These are phyloP conservation scores for Globisporangium irregulare DNA, from an alignment of 352 stramenopile genomes.

Conservation along the genomic window DNA sequence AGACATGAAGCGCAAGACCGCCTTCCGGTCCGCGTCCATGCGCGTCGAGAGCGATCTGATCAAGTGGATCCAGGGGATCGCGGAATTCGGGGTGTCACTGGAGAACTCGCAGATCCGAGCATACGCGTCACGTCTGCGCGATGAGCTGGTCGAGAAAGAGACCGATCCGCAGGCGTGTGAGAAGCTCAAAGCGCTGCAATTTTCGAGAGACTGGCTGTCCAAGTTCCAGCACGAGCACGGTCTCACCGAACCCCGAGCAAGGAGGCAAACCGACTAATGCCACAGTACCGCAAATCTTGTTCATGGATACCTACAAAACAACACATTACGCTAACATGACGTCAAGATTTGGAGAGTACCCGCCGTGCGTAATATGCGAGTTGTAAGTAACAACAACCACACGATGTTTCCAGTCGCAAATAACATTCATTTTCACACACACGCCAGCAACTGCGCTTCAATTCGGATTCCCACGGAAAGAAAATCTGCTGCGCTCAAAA, in stretches of 20 bases:
- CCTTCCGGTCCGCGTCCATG: conserved; percentile 3
- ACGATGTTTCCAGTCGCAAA: background rate
- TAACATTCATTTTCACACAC: background rate
- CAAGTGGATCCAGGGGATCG: conserved; percentile 5
- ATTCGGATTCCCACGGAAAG: background rate
- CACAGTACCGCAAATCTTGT: background rate
- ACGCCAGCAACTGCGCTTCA: too few species aligned
- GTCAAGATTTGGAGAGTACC: too few species aligned
- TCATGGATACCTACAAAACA: background rate
- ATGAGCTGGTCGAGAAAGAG: conserved; percentile 6
- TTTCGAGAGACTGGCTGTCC: conserved; percentile 9
- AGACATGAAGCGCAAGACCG: conserved; percentile 8
- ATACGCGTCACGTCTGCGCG: conserved; percentile 7
- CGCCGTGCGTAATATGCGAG: background rate
- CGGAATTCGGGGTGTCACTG: background rate
- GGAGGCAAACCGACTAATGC: too few species aligned
- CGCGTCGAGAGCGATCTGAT: conserved; percentile 4
- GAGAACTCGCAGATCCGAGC: conserved; percentile 7
- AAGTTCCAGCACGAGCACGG: conserved; percentile 6
- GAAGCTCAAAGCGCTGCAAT: conserved; percentile 13
- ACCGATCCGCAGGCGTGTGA: conserved; percentile 5
- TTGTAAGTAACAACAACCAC: too few species aligned
- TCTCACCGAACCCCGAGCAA: background rate
- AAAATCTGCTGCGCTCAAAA: background rate
- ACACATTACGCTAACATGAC: too few species aligned